Conservation (phyloP, 495 filamentous ascomycete genomes). For the Mycothermus thermophilus region DNA sequence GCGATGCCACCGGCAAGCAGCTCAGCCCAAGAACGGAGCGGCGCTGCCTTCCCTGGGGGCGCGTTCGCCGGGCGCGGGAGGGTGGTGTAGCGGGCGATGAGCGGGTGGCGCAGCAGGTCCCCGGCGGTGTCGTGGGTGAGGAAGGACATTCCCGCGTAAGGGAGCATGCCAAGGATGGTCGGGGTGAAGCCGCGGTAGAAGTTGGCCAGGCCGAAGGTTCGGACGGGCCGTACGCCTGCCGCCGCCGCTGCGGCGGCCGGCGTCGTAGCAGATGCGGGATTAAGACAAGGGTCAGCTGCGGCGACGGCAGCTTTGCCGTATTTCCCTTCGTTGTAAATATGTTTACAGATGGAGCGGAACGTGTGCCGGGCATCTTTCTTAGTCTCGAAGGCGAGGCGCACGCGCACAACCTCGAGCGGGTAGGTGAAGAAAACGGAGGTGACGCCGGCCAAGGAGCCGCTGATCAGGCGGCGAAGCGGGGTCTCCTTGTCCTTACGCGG, state of each 20-base stretch:
- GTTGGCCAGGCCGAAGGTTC: conserved; percentile 60
- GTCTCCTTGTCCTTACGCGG: conserved; percentile 60
- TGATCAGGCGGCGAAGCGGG: conserved; percentile 56
- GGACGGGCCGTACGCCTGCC: conserved; percentile 29
- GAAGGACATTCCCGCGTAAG: conserved; percentile 96
- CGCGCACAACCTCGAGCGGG: conserved; percentile 80
- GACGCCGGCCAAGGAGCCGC: conserved; percentile 70
- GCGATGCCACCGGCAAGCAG: conserved; percentile 71
- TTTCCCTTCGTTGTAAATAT: conserved; percentile 63
- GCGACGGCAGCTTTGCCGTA: neutral
- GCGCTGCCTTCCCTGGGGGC: conserved; percentile 44
- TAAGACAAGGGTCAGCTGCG: conserved; percentile 2
- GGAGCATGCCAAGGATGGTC: conserved; percentile 84
- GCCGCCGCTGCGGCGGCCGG: conserved; percentile 15
- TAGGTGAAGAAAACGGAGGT: conserved; percentile 93
- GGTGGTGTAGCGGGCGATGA: conserved; percentile 53
- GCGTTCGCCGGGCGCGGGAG: conserved; percentile 29
- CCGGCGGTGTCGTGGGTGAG: conserved; percentile 80
- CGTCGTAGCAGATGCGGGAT: conserved; percentile 14
- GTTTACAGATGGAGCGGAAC: conserved; percentile 55
- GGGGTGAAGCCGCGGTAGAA: conserved; percentile 92
- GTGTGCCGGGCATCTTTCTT: conserved; percentile 50
- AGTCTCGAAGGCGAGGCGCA: conserved; percentile 89
- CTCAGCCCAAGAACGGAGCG: conserved; percentile 68
- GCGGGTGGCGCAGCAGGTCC: conserved; percentile 59